phyloP scores from a whole-genome alignment of 768 basidiomycete genomes.

The Royoungia palumana region DNA sequence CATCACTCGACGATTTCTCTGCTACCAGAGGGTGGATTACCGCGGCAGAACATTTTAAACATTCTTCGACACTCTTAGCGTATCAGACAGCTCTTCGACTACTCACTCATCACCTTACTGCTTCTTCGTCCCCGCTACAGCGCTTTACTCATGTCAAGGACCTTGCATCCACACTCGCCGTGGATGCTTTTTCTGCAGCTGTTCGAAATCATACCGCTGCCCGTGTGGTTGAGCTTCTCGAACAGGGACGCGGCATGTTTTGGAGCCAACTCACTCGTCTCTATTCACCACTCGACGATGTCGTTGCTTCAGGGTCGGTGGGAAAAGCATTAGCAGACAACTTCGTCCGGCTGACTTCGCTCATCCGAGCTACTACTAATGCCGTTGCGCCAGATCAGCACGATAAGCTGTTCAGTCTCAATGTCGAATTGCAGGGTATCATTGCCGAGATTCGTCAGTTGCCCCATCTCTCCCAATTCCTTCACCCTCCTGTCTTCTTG shows the following conservation, averaged over 20 bases:
- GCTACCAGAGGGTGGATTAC: neutral
- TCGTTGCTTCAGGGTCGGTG: conserved; percentile 1
- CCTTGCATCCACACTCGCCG: neutral
- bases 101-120: neutral
- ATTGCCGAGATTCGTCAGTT: neutral
- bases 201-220: neutral
- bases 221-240: neutral
- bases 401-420: no score
- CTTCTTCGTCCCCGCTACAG: neutral
- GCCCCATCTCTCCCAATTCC: conserved; percentile 9
- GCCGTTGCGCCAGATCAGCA: no score
- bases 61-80: neutral
- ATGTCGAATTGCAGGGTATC: no score
- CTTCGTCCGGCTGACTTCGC: no score
- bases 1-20: neutral
- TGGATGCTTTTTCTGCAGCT: neutral
- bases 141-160: neutral
- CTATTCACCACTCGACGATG: neutral
- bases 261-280: neutral
- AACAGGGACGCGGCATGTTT: neutral
- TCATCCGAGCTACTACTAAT: no score
- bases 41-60: neutral
- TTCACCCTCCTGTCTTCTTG: conserved; percentile 7
- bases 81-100: neutral
- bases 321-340: no score